Evolutionary conservation across 352 stramenopile genomes (phyloP), one percentile per base, ranked within the genome.

Genomic region (Phytophthora melonis): DNA sequence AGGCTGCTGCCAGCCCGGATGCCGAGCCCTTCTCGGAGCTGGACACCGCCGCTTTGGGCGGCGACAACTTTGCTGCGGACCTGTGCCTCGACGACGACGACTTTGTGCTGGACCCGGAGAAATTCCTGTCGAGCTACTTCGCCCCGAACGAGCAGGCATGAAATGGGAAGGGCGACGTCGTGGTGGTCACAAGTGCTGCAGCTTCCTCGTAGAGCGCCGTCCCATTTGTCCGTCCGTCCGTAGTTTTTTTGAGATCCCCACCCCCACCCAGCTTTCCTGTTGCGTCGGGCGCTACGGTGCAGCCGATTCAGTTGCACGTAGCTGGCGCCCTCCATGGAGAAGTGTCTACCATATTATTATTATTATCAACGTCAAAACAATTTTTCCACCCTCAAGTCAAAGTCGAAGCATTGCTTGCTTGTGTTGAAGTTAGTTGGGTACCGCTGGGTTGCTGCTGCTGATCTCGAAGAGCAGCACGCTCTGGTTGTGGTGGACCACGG

Each of bases 41-140:
- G 30, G 75, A 84, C 41, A 69, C 63, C 16, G 59, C 77, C 6
- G 72, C 66, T 11, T 21, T 78, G 21, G 49, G 68, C 18, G 25
- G 56, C 11, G 69, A 78, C 6, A 75, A 72, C 64, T 80, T 89
- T 55, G 77, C 70, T 5, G 10, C 56, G 23, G 79, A 88, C 41
- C 66, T 81, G 58, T 61, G 63, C 39, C 63, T 81, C 32, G 86
- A 91, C 41, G 86, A 93, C 75, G 87, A 94, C 54, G 87, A 94
- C 74, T 94, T 96, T 62, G 87, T 96, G 63, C 79, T 96, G 16
- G 89, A 96, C 75, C 89, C 89, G 2, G 86, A 96, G 68, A 94
- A 94, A 68, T 96, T 96, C 59, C 80, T 96, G 21, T 93, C 89
- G 66, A 93, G 83, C 82, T 96, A 96, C 80, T 92, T 96, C 58